Evolutionary conservation across 495 filamentous ascomycete species (phyloP).

Genomic region (Neurospora sp.): DNA sequence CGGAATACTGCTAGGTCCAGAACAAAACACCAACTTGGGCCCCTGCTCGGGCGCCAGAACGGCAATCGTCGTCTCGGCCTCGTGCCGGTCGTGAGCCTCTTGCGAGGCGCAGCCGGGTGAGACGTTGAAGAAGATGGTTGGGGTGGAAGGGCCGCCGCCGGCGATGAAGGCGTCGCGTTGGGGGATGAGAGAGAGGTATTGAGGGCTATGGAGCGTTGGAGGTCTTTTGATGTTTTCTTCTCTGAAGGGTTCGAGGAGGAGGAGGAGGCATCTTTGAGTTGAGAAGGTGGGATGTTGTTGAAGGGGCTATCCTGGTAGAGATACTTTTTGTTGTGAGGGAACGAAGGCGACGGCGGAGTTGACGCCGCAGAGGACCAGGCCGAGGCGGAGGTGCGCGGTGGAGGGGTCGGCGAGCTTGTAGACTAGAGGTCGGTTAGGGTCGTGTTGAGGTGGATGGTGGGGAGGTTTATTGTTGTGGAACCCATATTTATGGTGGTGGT

Average conservation of each 20-base stretch:
- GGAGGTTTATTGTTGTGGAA: slow-evolving; percentile 10
- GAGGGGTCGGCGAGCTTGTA: slow-evolving; percentile 11
- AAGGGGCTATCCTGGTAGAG: slow-evolving; percentile 25
- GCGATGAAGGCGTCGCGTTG: slow-evolving; percentile 26
- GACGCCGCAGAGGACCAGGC: slow-evolving; percentile 16
- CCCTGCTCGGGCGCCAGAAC: slow-evolving; percentile 14
- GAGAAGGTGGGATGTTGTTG: slow-evolving; percentile 36
- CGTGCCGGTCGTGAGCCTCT: slow-evolving; percentile 12
- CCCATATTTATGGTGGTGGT: slow-evolving; percentile 6
- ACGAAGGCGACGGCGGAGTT: slow-evolving; percentile 13
- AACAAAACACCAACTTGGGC: slow-evolving; percentile 20
- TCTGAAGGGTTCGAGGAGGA: neutral
- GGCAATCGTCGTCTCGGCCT: slow-evolving; percentile 20
- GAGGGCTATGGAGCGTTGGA: slow-evolving; percentile 12
- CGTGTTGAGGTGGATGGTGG: slow-evolving; percentile 21
- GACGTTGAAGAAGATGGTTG: slow-evolving; percentile 18
- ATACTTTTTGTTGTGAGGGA: slow-evolving; percentile 25
- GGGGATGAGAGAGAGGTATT: slow-evolving; percentile 20
- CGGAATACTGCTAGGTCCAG: slow-evolving; percentile 13
- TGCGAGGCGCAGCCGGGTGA: neutral
- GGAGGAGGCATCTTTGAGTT: slow-evolving; percentile 16
- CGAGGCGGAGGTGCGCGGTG: slow-evolving; percentile 8
- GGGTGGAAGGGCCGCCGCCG: slow-evolving; percentile 12
- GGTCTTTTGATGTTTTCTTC: slow-evolving; percentile 26
- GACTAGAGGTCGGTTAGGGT: slow-evolving; percentile 25